phyloP scores from a whole-genome alignment of 306 rosid species.

The Senna siamea region DNA sequence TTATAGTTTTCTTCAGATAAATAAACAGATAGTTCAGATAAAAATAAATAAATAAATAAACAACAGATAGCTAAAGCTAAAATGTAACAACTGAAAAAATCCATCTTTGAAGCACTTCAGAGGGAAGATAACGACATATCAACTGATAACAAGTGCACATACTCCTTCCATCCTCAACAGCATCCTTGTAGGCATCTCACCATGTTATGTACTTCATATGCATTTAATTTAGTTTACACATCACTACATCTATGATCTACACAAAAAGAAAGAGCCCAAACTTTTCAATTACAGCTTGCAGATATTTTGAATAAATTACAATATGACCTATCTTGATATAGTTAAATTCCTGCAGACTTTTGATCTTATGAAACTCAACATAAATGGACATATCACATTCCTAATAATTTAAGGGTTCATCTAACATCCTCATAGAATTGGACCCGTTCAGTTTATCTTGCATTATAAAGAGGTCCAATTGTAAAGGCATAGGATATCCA shows the following conservation, averaged over 20 bases:
- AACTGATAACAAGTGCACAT: not conserved
- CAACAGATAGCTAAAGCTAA: not conserved
- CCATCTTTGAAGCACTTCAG: not conserved
- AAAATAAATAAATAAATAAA: too few species aligned
- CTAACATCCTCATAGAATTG: not conserved
- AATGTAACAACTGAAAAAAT: not conserved
- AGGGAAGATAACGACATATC: not conserved
- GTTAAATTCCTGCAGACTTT: not conserved
- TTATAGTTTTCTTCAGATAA: not conserved
- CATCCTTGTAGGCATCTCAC: not conserved
- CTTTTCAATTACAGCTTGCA: not conserved
- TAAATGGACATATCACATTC: not conserved
- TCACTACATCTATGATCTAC: not conserved
- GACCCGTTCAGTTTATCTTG: not conserved
- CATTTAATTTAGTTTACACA: not conserved
- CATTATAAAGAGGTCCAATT: conserved; percentile 11
- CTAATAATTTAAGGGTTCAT: conserved; percentile 17
- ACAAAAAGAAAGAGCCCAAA: not conserved
- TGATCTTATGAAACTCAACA: not conserved
- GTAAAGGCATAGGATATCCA: conserved; percentile 25
- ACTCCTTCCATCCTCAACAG: not conserved
- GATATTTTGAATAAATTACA: not conserved
- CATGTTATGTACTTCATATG: not conserved
- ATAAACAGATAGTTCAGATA: too few species aligned
- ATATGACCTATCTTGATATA: not conserved